Conservation (phyloP, 2,329 filamentous ascomycete genomes). For the Setomelanomma holmii region DNA sequence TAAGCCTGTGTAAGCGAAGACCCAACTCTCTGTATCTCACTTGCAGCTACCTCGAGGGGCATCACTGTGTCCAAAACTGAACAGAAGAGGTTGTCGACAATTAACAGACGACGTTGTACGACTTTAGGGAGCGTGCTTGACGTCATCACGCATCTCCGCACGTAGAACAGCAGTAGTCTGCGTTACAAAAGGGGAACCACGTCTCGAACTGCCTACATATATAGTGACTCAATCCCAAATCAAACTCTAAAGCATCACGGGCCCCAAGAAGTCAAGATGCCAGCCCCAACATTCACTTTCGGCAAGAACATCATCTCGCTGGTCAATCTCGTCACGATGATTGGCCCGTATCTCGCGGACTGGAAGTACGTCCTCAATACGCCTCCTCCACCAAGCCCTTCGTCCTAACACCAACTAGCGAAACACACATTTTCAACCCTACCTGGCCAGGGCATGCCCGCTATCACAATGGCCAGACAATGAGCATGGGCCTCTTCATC, state of each 20-base stretch:
- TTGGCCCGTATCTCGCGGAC: slow-evolving; percentile 46
- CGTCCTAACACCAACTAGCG: slow-evolving; percentile 9
- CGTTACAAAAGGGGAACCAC: no score
- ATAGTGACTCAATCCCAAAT: background rate
- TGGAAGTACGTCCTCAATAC: slow-evolving; percentile 27
- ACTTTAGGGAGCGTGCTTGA: no score
- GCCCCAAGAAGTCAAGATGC: background rate
- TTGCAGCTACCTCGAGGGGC: no score
- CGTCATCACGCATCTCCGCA: no score
- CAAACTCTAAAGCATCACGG: background rate
- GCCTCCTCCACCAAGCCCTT: background rate
- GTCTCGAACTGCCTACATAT: background rate
- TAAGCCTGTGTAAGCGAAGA: no score
- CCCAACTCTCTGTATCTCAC: no score
- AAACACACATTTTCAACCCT: slow-evolving; percentile 58
- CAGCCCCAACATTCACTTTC: slow-evolving; percentile 8
- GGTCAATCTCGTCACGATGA: slow-evolving; percentile 37
- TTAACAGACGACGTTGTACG: no score
- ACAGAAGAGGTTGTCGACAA: no score
- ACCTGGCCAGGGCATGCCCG: slow-evolving; percentile 59
- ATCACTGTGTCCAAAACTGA: no score
- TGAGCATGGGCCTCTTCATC: slow-evolving; percentile 55
- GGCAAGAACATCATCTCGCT: slow-evolving; percentile 41
- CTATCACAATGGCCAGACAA: slow-evolving; percentile 63
- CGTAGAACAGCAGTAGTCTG: no score